These are phyloP conservation scores for Closterium sp. DNA, from an alignment of 139 green algal genomes.

Conservation along the genomic window DNA sequence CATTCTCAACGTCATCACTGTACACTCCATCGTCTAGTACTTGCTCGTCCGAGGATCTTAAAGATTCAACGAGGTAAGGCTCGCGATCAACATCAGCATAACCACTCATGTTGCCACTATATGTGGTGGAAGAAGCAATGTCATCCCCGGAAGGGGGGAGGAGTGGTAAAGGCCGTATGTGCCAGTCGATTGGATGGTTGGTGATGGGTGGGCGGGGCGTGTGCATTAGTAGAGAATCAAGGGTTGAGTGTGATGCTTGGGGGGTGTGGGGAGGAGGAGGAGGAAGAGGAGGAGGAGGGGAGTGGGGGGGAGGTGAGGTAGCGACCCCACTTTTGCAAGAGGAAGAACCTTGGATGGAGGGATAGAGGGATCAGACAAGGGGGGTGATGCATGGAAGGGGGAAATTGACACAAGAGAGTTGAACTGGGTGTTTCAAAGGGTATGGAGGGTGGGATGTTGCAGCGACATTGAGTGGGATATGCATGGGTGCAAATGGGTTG, in stretches of 20 bases:
- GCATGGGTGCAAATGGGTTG: too few species aligned
- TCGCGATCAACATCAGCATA: neutral
- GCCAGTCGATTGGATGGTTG: neutral
- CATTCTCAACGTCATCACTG: neutral
- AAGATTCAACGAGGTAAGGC: neutral
- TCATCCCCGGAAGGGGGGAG: neutral
- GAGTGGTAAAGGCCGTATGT: neutral
- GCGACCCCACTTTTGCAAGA: neutral
- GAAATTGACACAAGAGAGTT: neutral
- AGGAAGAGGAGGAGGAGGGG: neutral
- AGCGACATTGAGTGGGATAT: too few species aligned
- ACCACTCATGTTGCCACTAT: neutral
- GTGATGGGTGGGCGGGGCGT: neutral
- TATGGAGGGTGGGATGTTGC: too few species aligned
- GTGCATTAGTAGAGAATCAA: neutral
- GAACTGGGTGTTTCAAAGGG: too few species aligned
- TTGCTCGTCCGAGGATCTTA: neutral
- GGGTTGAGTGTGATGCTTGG: neutral
- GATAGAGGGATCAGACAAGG: neutral
- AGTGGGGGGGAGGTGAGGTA: neutral
- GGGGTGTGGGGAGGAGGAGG: neutral
- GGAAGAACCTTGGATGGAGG: neutral
- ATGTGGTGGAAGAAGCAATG: neutral
- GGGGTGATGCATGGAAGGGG: neutral
- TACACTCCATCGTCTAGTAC: neutral